phyloP scores from a whole-genome alignment of 2,329 filamentous ascomycete species.

The Pyricularia grisea region DNA sequence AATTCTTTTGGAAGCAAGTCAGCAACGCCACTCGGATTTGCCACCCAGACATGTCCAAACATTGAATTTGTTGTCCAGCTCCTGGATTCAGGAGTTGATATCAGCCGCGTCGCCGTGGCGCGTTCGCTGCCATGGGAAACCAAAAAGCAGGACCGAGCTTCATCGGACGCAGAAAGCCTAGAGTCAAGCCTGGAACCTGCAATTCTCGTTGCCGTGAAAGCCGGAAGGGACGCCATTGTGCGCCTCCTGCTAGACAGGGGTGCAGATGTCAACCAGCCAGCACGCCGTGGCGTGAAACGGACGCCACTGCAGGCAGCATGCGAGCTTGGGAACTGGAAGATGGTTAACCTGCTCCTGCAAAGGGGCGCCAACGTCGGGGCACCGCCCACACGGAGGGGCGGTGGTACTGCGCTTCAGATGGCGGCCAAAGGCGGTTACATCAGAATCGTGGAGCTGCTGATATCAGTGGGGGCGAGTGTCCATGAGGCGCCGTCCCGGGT shows the following conservation, averaged over 20 bases:
- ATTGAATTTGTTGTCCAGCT: not conserved
- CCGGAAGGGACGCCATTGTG: not conserved
- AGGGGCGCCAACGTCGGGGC: not conserved
- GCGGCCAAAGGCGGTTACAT: not conserved
- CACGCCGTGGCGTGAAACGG: not conserved
- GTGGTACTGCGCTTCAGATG: not conserved
- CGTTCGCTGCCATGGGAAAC: too few relatives aligned
- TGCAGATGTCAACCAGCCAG: not conserved
- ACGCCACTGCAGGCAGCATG: conserved; percentile 1
- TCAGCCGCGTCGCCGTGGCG: not conserved
- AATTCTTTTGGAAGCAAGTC: not conserved
- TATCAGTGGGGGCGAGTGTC: not conserved
- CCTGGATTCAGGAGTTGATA: not conserved
- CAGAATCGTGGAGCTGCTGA: not conserved
- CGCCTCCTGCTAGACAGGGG: not conserved
- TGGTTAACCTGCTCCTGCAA: not conserved
- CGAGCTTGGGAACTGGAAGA: not conserved
- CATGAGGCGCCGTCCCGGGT: not conserved
- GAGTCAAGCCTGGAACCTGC: not conserved
- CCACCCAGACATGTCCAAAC: not conserved
- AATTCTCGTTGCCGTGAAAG: not conserved
- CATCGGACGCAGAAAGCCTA: too few relatives aligned
- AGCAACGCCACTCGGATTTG: not conserved
- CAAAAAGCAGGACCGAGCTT: too few relatives aligned
- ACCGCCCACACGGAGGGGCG: not conserved